Evolutionary conservation across 2,329 filamentous ascomycete genomes (phyloP).

Genomic region (Lecanicillium sp.): DNA sequence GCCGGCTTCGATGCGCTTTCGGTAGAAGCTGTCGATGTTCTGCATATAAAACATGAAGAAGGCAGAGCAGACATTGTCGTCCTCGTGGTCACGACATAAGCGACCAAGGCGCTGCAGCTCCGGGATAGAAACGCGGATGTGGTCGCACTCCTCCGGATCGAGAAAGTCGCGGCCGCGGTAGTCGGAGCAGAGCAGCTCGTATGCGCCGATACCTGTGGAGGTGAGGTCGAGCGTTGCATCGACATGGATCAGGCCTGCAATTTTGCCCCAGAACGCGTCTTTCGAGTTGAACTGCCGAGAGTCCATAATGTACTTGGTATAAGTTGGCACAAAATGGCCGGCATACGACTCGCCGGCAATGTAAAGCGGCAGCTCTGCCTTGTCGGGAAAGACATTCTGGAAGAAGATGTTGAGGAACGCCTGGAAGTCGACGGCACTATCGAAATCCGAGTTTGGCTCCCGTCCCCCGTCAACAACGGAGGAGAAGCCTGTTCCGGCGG

Average conservation of each 20-base stretch:
- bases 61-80: slow-evolving; percentile 29
- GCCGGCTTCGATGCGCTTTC: slow-evolving; percentile 32
- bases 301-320: slow-evolving; percentile 14
- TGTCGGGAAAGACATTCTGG: slow-evolving; percentile 36
- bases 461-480: slow-evolving; percentile 26
- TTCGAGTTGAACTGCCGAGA: slow-evolving; percentile 9
- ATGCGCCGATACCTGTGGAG: slow-evolving; percentile 5
- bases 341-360: slow-evolving; percentile 59
- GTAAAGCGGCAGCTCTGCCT: slow-evolving; percentile 31
- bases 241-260: slow-evolving; percentile 13
- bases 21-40: slow-evolving; percentile 33
- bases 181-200: slow-evolving; percentile 12
- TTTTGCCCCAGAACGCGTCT: slow-evolving; percentile 13
- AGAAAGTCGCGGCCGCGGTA: slow-evolving; percentile 17
- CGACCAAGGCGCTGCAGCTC: slow-evolving; percentile 19
- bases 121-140: slow-evolving; percentile 34
- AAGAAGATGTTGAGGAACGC: slow-evolving; percentile 40
- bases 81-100: not conserved
- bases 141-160: slow-evolving; percentile 13
- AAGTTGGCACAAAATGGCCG: slow-evolving; percentile 46
- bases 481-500: slow-evolving; percentile 53
- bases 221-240: slow-evolving; percentile 15
- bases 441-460: slow-evolving; percentile 32
- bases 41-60: slow-evolving; percentile 32
- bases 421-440: slow-evolving; percentile 40